Percentiles rank a stretch among this genome's conserved stretches.
These are phyloP conservation scores for Boletus rubroflammeus DNA, from an alignment of 768 basidiomycete species.

Conservation along the genomic window DNA sequence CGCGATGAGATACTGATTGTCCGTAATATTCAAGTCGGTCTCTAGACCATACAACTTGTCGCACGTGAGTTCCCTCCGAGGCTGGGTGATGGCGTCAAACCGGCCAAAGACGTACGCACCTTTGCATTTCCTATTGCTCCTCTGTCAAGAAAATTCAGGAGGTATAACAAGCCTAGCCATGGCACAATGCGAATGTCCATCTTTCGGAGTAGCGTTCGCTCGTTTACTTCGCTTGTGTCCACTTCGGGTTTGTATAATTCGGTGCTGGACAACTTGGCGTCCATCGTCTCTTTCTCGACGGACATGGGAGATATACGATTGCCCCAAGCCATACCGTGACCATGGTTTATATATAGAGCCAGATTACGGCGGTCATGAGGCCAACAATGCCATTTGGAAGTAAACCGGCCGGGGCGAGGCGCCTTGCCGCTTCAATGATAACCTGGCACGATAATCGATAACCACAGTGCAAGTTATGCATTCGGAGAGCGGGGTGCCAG, in stretches of 20 bases:
- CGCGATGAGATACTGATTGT: slow-evolving; percentile 64
- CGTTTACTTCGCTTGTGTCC: slow-evolving; percentile 52
- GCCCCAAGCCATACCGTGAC: neutral
- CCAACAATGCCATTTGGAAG: neutral
- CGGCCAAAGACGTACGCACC: slow-evolving; percentile 34
- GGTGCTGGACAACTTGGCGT: neutral
- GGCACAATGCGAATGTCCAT: slow-evolving; percentile 70
- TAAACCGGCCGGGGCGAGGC: neutral
- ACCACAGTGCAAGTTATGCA: no score
- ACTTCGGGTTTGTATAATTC: slow-evolving; percentile 46
- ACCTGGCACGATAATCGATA: neutral
- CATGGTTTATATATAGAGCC: neutral
- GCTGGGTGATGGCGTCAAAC: neutral
- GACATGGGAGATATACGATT: slow-evolving; percentile 1
- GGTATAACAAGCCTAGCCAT: slow-evolving; percentile 70
- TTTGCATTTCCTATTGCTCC: slow-evolving; percentile 71
- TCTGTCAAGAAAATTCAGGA: slow-evolving; percentile 67
- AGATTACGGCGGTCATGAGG: neutral
- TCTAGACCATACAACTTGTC: slow-evolving; percentile 57
- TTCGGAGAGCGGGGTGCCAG: no score
- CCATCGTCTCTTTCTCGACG: neutral
- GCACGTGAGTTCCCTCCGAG: neutral
- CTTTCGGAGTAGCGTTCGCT: slow-evolving; percentile 50
- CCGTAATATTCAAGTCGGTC: slow-evolving; percentile 52
- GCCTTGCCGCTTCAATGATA: neutral